A percentile compares a stretch with the other conserved stretches of the same genome.
These are phyloP conservation scores for Rhododendron mucronatum DNA, from an alignment of 148 eudicot genomes.

Conservation along the genomic window DNA sequence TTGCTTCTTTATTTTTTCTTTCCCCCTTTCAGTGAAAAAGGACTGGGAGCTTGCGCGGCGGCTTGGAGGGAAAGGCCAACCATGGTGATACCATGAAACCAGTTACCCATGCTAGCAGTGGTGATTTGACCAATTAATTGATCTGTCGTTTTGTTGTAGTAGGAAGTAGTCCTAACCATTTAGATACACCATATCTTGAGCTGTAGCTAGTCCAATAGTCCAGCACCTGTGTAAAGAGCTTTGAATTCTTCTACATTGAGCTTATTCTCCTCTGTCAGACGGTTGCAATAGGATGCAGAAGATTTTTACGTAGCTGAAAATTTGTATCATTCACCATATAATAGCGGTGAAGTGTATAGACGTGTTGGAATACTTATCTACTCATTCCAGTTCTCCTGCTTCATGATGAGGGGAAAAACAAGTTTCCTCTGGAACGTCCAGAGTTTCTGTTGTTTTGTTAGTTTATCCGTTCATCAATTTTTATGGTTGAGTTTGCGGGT, in stretches of 20 bases:
- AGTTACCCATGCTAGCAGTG: not conserved
- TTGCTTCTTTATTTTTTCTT: not conserved
- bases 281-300: not conserved
- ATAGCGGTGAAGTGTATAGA: not conserved
- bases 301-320: not conserved
- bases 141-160: not conserved
- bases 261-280: not conserved
- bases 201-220: not conserved
- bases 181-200: not conserved
- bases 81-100: not conserved
- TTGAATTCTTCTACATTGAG: not conserved
- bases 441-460: not conserved
- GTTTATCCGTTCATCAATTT: not conserved
- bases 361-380: not conserved
- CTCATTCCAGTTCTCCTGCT: not conserved
- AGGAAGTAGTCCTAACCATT: not conserved
- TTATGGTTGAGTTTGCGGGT: not conserved
- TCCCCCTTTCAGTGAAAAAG: constrained; percentile 51
- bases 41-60: constrained; percentile 73
- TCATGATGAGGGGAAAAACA: not conserved
- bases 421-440: not conserved
- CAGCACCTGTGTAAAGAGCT: not conserved
- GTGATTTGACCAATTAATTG: not conserved
- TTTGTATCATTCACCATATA: not conserved
- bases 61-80: constrained; percentile 23